Conservation (phyloP, 2,329 filamentous ascomycete genomes). For the Colletotrichum sp. region DNA sequence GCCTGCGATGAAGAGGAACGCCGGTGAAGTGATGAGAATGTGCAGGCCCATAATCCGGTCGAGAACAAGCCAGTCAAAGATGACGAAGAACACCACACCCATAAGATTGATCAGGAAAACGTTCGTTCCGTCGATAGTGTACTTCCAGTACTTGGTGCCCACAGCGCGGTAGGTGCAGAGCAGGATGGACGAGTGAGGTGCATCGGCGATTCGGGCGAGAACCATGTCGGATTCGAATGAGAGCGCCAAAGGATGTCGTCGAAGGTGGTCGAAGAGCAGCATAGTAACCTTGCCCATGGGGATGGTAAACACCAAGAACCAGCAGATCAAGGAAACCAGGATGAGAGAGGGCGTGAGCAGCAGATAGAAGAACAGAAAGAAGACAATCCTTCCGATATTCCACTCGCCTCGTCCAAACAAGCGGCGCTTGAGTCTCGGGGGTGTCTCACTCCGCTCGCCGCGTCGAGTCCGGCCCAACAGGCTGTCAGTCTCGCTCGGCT, state of each 20-base stretch:
- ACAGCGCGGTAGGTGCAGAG: conserved; percentile 97
- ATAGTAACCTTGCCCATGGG: conserved; percentile 97
- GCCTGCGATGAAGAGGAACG: conserved; percentile 83
- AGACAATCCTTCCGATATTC: conserved; percentile 92
- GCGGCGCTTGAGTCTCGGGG: conserved; percentile 71
- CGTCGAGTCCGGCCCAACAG: conserved; percentile 70
- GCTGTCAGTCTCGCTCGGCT: conserved; percentile 84
- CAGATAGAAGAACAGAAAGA: conserved; percentile 96
- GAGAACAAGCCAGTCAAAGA: conserved; percentile 89
- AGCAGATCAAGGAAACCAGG: conserved; percentile 86
- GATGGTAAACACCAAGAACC: conserved; percentile 97
- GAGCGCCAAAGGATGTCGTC: conserved; percentile 88
- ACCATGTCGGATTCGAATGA: conserved; percentile 89
- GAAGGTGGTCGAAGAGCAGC: conserved; percentile 87
- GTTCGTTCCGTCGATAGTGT: conserved; percentile 97
- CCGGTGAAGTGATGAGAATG: conserved; percentile 78
- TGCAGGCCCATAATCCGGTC: conserved; percentile 71
- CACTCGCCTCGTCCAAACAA: conserved; percentile 95
- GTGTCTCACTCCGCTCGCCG: conserved; percentile 49
- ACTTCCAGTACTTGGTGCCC: conserved; percentile 97
- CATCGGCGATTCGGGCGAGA: conserved; percentile 73
- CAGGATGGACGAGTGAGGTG: conserved; percentile 82
- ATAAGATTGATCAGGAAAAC: conserved; percentile 99
- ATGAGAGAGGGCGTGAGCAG: conserved; percentile 87
- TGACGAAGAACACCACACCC: conserved; percentile 90